Conservation (phyloP, 305 asterid genomes). For the Fraxinus ornus region DNA sequence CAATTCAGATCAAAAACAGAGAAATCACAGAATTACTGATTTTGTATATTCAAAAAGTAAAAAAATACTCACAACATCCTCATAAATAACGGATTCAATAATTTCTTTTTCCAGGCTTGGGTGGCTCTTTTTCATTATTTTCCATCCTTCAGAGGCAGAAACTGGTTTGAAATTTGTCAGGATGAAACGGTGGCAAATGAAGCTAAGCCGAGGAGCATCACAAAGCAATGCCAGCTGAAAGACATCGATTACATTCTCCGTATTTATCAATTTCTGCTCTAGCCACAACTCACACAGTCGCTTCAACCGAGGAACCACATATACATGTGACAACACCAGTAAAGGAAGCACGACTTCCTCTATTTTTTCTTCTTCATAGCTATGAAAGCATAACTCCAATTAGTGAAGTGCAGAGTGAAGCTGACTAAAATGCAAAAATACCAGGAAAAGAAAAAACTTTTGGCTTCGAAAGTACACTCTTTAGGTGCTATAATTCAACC, state of each 20-base stretch:
- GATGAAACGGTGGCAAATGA: conserved; percentile 65
- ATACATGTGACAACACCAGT: conserved; percentile 74
- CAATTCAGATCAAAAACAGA: background rate
- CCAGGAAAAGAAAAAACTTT: background rate
- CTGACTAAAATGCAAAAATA: background rate
- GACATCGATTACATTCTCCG: conserved; percentile 65
- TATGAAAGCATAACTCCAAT: conserved; percentile 24
- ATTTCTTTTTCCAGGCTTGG: conserved; percentile 70
- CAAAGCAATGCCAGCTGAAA: conserved; percentile 87
- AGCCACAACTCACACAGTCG: conserved; percentile 62
- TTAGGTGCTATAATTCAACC: background rate
- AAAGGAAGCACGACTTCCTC: conserved; percentile 60
- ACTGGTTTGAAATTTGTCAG: conserved; percentile 61
- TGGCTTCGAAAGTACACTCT: background rate
- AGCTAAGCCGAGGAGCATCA: conserved; percentile 76
- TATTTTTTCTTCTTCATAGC: conserved; percentile 74
- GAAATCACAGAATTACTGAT: background rate
- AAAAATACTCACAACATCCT: conserved; percentile 51
- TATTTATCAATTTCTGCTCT: conserved; percentile 48
- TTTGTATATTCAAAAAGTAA: background rate
- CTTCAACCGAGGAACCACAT: conserved; percentile 61
- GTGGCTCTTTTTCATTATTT: conserved; percentile 79
- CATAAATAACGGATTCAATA: conserved; percentile 40
- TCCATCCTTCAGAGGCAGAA: conserved; percentile 74
- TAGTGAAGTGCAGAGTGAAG: background rate